Evolutionary conservation across 805 yeast species (phyloP), one percentile per base, ranked within the genome.

Genomic region (Ogataea pilisensis): DNA sequence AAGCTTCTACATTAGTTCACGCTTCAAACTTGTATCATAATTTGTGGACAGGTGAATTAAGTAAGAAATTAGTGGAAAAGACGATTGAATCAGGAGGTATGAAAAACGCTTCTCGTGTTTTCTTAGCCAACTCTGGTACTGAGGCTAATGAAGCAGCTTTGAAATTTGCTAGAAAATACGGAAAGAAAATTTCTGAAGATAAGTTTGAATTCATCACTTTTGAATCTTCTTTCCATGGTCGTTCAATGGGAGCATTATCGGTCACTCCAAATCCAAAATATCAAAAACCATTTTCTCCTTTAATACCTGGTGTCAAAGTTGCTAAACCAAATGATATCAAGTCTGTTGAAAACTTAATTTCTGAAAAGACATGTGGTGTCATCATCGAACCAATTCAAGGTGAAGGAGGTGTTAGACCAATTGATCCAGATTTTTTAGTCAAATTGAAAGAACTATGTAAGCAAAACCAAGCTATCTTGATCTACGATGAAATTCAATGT

Each of bases 371-470:
- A 1, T 87, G 95, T 53, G 99, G 90, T 39, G 93, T 93, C 24
- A 93, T 93, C 41, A 81, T 93, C 29, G 99, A 93, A 66, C 99
- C 99, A 18, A 82, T 93, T 44, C 99, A 93, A 69, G 99, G 98
- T 51, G 99, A 91, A 68, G 98, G 99, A 43, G 99, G 99, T 42
- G 82, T 91, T 16, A 78, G 80, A 55, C 78, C 82, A 17, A 75
- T 87, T 43, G 70, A 75, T 29, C 51, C 64, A 0, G 85, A 80
- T 32, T 89, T 86, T 58, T 70, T 91, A 46, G 58, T 70, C 4
- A 78, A 77, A 37, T 67, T 91, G 59, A 81, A 83, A 51, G 63
- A 75, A 53, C 64, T 85, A 42, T 87, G 96, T 60, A 66, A 68
- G 42, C 73, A 80, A 41, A 72, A 82, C 51, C 79, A 84, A 40